A percentile compares a stretch with the other conserved stretches of the same genome.
These are phyloP conservation scores for Talaromyces ruber DNA, from an alignment of 495 filamentous ascomycete species.

Conservation along the genomic window DNA sequence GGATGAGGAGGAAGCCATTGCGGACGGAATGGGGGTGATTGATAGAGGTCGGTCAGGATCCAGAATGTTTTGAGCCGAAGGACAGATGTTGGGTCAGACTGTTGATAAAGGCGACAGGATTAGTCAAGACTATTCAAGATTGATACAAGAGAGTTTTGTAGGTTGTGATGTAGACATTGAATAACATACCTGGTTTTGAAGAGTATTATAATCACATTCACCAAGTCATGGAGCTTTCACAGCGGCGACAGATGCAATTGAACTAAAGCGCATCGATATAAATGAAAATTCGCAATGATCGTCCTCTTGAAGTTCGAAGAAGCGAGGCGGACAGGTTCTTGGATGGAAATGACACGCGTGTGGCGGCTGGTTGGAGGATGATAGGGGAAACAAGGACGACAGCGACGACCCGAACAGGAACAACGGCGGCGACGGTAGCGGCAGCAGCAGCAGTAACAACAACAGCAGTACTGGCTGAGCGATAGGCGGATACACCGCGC, in stretches of 20 bases:
- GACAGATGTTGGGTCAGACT: neutral
- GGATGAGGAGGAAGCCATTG: conserved; percentile 88
- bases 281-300: neutral
- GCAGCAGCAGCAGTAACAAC: neutral
- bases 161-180: neutral
- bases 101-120: neutral
- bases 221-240: neutral
- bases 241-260: neutral
- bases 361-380: neutral
- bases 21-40: neutral
- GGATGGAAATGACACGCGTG: conserved; percentile 1
- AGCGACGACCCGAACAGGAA: neutral
- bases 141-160: neutral
- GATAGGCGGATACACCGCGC: neutral
- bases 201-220: neutral
- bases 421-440: neutral
- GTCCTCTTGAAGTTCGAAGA: neutral
- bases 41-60: neutral
- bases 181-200: neutral
- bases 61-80: neutral
- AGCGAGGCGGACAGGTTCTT: neutral
- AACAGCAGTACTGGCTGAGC: neutral
- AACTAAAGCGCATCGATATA: neutral
- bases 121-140: neutral
- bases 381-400: neutral